Evolutionary conservation across 2,329 filamentous ascomycete species (phyloP), one percentile per base, ranked within the genome.

Genomic region (Cladobotryum protrusum): DNA sequence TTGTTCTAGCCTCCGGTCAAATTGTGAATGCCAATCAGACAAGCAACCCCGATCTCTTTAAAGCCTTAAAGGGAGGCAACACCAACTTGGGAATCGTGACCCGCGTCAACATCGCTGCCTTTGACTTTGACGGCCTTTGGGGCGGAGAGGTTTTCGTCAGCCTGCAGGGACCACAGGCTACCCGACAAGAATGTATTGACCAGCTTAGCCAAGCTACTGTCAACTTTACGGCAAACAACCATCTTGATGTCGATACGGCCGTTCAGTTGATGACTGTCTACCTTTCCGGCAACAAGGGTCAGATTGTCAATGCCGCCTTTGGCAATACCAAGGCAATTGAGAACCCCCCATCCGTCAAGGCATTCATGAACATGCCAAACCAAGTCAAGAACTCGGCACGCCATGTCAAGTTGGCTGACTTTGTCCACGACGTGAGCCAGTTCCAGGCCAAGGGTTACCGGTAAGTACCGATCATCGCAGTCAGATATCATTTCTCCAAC

Each of bases 61-160:
- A 65, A 54, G 74, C 73, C 1, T 62, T 77, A 2, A 72, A 74
- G 50, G 76, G 75, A 4, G 75, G 76, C 13, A 65, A 67, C 15
- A 71, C 64, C 51, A 78, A 78, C 54, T 72, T 75, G 41, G 73
- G 72, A 34, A 64, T 72, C 48, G 63, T 69, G 2, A 67, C 71
- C 1, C 53, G 58, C 5, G 66, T 68, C 48, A 62, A 67, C 32
- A 47, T 48, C 4, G 45, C n/a, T 15, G 13, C 33, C n/a, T 48
- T 32, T 35, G 45, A 45, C 24, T 45, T 45, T 41, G 43, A 45
- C 24, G 35, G 43, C n/a, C 34, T 49, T 5, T 49, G 42, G 35
- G 48, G 42, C 20, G 42, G 48, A 12, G 41, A 44, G 15, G 29
- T 49, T 20, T 45, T 45, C 19, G 40, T 37, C 12, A 49, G 41